Evolutionary conservation across 192 early-diverging fungal genomes (phyloP), one percentile per base, ranked within the genome.

Genomic region (Ramicandelaber brevisporus): DNA sequence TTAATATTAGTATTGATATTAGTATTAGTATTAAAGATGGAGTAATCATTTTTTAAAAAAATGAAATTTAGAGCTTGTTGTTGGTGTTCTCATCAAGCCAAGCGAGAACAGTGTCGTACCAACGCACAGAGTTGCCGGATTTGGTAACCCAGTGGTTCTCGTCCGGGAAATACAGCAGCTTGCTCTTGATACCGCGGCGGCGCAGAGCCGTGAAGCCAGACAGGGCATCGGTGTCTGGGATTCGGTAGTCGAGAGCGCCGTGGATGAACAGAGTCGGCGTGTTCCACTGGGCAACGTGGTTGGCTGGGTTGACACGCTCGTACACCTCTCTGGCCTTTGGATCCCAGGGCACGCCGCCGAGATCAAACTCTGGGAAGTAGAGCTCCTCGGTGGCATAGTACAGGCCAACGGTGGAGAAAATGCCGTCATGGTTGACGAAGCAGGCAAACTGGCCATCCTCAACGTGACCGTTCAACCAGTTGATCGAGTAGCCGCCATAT

Each of bases 401-500:
- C 7, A 55, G 46, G 15, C 45, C 40, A 9, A 51, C 29, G 5
- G 61, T 56, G 13, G 52, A 51, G 46, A 78, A 78, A 30, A 70
- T 57, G 32, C 78, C 78, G 40, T 75, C 78, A 34, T 79, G 73
- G 35, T 59, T 68, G 15, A 78, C 73, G 26, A 75, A 40, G 13
- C 48, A 51, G 25, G 48, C 47, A 48, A 82, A 82, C 13, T 65
- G 46, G 15, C 38, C 17, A n/a, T n/a, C n/a, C 8, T 54, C 28
- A 4, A 65, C 73, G 38, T 79, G 66, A 5, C 61, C 65, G 36
- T 82, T 82, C 36, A 82, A 50, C 75, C 76, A 82, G 52, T 82
- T 82, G 29, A 73, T 55, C 78, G 75, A 75, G 38, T 63, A 78
- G 7, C 73, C 78, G 40, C 78, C 78, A 46, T 79, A 82, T 4